Evolutionary conservation across 2,329 filamentous ascomycete genomes (phyloP).

Genomic region (Cadophora sp.): DNA sequence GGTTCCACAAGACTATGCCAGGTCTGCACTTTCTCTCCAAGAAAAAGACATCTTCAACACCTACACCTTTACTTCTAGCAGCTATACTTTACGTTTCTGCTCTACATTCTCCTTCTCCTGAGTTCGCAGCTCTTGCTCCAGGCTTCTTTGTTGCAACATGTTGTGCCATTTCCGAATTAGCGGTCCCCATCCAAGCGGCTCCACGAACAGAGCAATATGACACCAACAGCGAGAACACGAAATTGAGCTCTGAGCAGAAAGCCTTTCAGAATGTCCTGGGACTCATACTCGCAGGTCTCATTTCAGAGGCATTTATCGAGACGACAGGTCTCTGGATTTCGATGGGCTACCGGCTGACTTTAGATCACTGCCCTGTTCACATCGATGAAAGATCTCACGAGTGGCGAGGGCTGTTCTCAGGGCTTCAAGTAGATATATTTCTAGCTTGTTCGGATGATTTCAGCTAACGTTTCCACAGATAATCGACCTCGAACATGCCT

Average conservation of each 20-base stretch:
- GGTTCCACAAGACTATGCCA: constrained; percentile 53
- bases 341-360: constrained; percentile 49
- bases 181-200: constrained; percentile 44
- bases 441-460: background rate
- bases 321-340: constrained; percentile 53
- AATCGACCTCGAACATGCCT: constrained; percentile 53
- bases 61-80: constrained; percentile 51
- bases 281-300: constrained; percentile 49
- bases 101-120: constrained; percentile 46
- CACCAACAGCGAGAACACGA: constrained; percentile 27
- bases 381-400: constrained; percentile 48
- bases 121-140: constrained; percentile 46
- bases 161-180: constrained; percentile 49
- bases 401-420: constrained; percentile 50
- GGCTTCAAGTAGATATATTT: constrained; percentile 36
- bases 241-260: constrained; percentile 46
- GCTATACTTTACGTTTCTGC: constrained; percentile 51
- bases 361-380: constrained; percentile 50
- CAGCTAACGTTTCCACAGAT: constrained; percentile 42
- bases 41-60: constrained; percentile 51
- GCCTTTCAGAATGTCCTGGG: constrained; percentile 52
- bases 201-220: constrained; percentile 39
- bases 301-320: constrained; percentile 50
- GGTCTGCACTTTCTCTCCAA: constrained; percentile 53
- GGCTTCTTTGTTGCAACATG: constrained; percentile 50